Conservation (phyloP, 805 yeast genomes). For the Metschnikowia cubensis region DNA sequence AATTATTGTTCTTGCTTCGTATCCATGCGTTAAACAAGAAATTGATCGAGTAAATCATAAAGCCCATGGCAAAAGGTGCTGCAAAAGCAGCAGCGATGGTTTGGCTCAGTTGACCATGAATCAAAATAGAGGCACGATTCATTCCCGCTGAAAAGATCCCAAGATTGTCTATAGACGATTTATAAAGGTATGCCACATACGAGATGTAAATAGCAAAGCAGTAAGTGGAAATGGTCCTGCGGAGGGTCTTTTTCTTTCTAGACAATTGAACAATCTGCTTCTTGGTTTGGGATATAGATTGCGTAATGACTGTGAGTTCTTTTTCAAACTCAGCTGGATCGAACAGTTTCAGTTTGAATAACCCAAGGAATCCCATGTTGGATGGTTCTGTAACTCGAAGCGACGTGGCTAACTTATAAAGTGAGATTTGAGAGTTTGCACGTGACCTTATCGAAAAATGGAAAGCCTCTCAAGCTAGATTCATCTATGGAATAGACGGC, state of each 20-base stretch:
- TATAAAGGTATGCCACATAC: slow-evolving; percentile 21
- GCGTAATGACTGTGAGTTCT: slow-evolving; percentile 36
- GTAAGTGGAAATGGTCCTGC: slow-evolving; percentile 17
- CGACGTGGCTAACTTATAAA: neutral
- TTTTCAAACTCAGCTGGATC: slow-evolving; percentile 44
- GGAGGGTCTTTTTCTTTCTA: slow-evolving; percentile 17
- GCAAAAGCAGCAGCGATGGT: slow-evolving; percentile 18
- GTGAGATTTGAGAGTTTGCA: slow-evolving; percentile 1
- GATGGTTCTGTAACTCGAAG: neutral
- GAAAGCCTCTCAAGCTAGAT: neutral
- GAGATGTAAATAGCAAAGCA: slow-evolving; percentile 21
- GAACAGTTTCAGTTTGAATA: slow-evolving; percentile 23
- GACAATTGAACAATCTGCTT: slow-evolving; percentile 19
- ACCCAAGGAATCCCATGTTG: slow-evolving; percentile 16
- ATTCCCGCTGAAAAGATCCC: slow-evolving; percentile 15
- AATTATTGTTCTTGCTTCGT: slow-evolving; percentile 18
- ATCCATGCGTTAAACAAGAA: slow-evolving; percentile 20
- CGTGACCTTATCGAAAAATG: slow-evolving; percentile 2
- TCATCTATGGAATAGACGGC: neutral
- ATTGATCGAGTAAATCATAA: slow-evolving; percentile 17
- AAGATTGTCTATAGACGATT: slow-evolving; percentile 8
- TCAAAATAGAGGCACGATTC: slow-evolving; percentile 22
- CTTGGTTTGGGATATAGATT: slow-evolving; percentile 28
- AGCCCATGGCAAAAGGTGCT: slow-evolving; percentile 23
- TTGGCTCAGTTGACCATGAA: slow-evolving; percentile 22